Conservation (phyloP, 345 rosid species). For the Arabidopsis arenosa region DNA sequence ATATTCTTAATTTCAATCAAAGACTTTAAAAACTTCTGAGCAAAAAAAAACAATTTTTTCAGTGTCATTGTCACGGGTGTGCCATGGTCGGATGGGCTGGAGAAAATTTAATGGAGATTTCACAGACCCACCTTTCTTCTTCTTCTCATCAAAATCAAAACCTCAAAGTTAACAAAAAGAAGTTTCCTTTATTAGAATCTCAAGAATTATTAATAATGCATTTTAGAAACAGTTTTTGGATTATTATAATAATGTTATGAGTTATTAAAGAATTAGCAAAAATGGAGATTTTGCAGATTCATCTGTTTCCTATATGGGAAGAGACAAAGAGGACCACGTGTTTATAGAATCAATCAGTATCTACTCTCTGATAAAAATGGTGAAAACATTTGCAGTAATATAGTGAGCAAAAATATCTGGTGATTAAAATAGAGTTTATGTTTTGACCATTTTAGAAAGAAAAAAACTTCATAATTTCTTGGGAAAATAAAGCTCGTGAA, state of each 20-base stretch:
- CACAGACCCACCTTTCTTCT: slow-evolving; percentile 46
- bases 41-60: slow-evolving; percentile 37
- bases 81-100: slow-evolving; percentile 75
- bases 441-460: slow-evolving; percentile 40
- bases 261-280: slow-evolving; percentile 34
- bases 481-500: slow-evolving; percentile 38
- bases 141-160: slow-evolving; percentile 1
- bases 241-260: slow-evolving; percentile 22
- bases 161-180: slow-evolving; percentile 35
- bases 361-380: slow-evolving; percentile 41
- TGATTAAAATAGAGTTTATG: slow-evolving; percentile 34
- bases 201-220: slow-evolving; percentile 6
- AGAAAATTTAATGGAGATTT: slow-evolving; percentile 46
- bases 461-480: slow-evolving; percentile 5
- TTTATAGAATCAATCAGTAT: slow-evolving; percentile 61
- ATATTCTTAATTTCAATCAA: slow-evolving; percentile 38
- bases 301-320: slow-evolving; percentile 52
- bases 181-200: slow-evolving; percentile 37
- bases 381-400: slow-evolving; percentile 15
- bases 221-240: background rate
- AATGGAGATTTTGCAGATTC: slow-evolving; percentile 54
- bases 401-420: background rate
- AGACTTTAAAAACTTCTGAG: slow-evolving; percentile 22
- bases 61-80: slow-evolving; percentile 71
- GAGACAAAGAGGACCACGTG: slow-evolving; percentile 57